These are phyloP conservation scores for Skeletonema marinoi DNA, from an alignment of 108 stramenopile species.

Conservation along the genomic window DNA sequence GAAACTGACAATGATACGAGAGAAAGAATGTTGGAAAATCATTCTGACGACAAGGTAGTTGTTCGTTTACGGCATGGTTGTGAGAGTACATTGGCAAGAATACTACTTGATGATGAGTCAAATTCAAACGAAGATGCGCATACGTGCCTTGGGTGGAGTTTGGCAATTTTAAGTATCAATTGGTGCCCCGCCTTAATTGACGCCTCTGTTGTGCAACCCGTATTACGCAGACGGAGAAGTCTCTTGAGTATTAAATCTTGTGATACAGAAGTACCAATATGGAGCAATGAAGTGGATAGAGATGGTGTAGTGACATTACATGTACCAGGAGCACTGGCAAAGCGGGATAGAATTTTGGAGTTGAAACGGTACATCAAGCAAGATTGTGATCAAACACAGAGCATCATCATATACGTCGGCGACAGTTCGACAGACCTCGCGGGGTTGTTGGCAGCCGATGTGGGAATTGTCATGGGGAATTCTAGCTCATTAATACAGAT, in stretches of 20 bases:
- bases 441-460: constrained; percentile 56
- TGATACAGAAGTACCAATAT: constrained; percentile 51
- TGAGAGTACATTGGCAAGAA: constrained; percentile 34
- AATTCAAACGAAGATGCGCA: neutral
- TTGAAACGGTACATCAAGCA: constrained; percentile 26
- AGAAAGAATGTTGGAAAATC: neutral
- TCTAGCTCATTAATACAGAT: constrained; percentile 37
- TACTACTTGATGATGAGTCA: constrained; percentile 4
- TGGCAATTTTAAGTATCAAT: constrained; percentile 64
- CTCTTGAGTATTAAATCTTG: constrained; percentile 10
- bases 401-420: constrained; percentile 56
- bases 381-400: constrained; percentile 1
- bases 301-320: constrained; percentile 49
- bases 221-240: constrained; percentile 18
- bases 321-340: constrained; percentile 60
- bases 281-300: constrained; percentile 56
- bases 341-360: constrained; percentile 43
- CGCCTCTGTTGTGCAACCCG: constrained; percentile 45
- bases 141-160: constrained; percentile 41
- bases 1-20: neutral
- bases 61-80: constrained; percentile 34
- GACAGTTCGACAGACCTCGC: constrained; percentile 61
- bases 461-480: constrained; percentile 58
- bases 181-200: constrained; percentile 65
- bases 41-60: constrained; percentile 20